These are phyloP conservation scores for Talaromyces amestolkiae DNA, from an alignment of 2,329 filamentous ascomycete species.

Conservation along the genomic window DNA sequence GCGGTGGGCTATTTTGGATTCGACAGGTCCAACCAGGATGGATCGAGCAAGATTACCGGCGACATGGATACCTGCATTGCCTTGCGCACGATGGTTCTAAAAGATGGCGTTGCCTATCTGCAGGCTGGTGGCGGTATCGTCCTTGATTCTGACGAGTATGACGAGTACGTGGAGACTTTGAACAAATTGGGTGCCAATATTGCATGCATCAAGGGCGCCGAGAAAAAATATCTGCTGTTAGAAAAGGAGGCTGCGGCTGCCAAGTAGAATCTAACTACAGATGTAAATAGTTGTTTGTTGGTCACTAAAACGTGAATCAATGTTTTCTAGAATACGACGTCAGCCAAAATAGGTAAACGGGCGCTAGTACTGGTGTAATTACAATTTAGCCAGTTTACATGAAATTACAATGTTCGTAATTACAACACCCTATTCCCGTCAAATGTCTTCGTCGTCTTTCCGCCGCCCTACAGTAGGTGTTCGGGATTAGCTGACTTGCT, in stretches of 20 bases:
- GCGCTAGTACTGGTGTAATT: not conserved
- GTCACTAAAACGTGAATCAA: not conserved
- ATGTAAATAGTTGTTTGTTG: not conserved
- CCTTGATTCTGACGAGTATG: slow-evolving; percentile 84
- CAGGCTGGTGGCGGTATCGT: slow-evolving; percentile 87
- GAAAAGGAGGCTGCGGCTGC: slow-evolving; percentile 29
- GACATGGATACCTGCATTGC: slow-evolving; percentile 87
- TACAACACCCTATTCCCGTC: not conserved
- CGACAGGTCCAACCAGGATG: slow-evolving; percentile 64
- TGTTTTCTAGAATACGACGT: not conserved
- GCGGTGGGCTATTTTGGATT: slow-evolving; percentile 98
- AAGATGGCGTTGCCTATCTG: slow-evolving; percentile 86
- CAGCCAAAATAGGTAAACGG: not conserved
- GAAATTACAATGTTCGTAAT: not conserved
- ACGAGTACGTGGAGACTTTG: slow-evolving; percentile 94
- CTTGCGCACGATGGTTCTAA: slow-evolving; percentile 89
- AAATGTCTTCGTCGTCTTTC: not conserved
- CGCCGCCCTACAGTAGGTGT: not conserved
- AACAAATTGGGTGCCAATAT: slow-evolving; percentile 94
- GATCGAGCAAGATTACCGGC: slow-evolving; percentile 64
- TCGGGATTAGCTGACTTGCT: not conserved
- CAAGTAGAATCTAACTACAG: not conserved
- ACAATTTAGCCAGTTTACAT: not conserved
- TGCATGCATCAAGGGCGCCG: slow-evolving; percentile 79
- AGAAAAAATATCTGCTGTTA: slow-evolving; percentile 61